Conservation (phyloP, 2,329 filamentous ascomycete genomes). For the Pseudovirgaria hyperparasitica region DNA sequence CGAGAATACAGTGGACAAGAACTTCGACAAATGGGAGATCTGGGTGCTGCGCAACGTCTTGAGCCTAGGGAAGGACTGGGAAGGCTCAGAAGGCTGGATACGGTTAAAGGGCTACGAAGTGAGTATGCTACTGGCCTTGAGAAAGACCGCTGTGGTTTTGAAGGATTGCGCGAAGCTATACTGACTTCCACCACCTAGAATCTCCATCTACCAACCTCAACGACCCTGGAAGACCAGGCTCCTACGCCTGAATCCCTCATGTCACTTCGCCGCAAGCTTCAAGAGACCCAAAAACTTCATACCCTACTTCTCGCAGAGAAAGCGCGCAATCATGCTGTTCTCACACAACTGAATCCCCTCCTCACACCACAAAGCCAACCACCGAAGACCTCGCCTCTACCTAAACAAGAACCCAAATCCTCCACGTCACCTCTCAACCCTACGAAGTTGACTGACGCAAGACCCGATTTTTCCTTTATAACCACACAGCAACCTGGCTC, state of each 20-base stretch:
- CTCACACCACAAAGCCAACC: constrained; percentile 26
- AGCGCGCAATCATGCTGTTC: constrained; percentile 57
- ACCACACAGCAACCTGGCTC: constrained; percentile 20
- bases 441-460: constrained; percentile 2
- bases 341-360: constrained; percentile 50
- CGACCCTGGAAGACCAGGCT: constrained; percentile 15
- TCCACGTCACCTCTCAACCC: constrained; percentile 10
- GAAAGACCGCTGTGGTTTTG: neutral
- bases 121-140: constrained; percentile 7
- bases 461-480: constrained; percentile 10
- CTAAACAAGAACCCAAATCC: constrained; percentile 11
- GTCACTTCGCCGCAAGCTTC: constrained; percentile 57
- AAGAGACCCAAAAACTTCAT: constrained; percentile 68
- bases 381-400: constrained; percentile 6
- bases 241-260: constrained; percentile 58
- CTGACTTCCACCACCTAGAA: neutral
- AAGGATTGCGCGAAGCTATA: neutral
- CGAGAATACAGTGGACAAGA: constrained; percentile 36
- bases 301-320: constrained; percentile 56
- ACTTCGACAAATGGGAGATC: constrained; percentile 47
- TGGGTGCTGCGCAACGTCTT: constrained; percentile 72
- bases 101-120: constrained; percentile 76
- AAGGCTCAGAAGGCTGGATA: constrained; percentile 53
- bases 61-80: constrained; percentile 43
- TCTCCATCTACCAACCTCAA: constrained; percentile 11